Base-by-base conservation (phyloP, 2,329 filamentous ascomycete species). In the Epichloe brachyelytri region DNA sequence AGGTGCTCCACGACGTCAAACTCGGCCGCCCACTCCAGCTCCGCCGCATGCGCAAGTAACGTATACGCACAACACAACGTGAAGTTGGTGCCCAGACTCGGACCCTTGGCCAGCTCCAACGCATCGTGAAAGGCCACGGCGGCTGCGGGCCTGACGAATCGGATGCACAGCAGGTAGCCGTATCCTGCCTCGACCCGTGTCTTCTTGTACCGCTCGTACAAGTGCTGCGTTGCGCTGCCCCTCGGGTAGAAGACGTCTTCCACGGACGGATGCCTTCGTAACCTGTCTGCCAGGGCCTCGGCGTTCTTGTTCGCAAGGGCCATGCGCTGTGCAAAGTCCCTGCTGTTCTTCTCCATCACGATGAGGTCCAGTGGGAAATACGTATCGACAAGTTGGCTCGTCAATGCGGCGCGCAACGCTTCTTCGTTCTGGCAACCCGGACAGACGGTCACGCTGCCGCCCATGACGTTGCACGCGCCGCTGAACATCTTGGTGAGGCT, bases 401-500 rank as follows among this genome's bases (percentile, higher is more conserved):
- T 52, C 4, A 65, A 20, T 6, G 44, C 45, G 10, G n/a, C 7
- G 48, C 48, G 41, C 41, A 78, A 55, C 14, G 57, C 43, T 1
- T 53, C 2, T 56, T 71, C 69, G 52, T 63, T 54, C 2, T 52
- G 54, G 0, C 70, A 72, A 10, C 61, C 56, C 0, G 73, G 73
- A 51, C 73, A 74, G 33, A 78, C 58, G 17, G 70, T 63, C 10
- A 66, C 55, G 51, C 69, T 71, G 10, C 71, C 76, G 20, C 64
- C 75, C 68, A 79, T 73, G 43, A 76, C 71, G 54, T 81, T 73
- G 26, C 74, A 71, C 53, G 71, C 71, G 4, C 78, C 78, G 49
- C 67, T 76, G 56, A 81, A 80, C 17, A 70, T 69, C 58, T 80
- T 80, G 4, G 76, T 79, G 26, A 79, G 62, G 36, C 69, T 73